phyloP scores from a whole-genome alignment of 495 filamentous ascomycete genomes.

The Xylaria curta region DNA sequence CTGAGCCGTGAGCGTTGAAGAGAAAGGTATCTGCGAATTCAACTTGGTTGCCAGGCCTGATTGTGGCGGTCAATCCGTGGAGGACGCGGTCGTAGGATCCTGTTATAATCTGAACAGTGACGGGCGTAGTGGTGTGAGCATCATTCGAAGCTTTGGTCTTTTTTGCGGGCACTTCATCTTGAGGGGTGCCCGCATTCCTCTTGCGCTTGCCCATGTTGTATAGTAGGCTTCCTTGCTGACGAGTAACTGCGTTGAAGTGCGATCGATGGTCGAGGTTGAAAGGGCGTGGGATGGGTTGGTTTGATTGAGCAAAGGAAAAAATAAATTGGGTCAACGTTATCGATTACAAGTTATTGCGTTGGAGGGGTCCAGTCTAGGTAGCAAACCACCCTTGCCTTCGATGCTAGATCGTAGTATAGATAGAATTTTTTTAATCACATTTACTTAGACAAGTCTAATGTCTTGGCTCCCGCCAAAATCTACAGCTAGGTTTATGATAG shows the following conservation, averaged over 20 bases:
- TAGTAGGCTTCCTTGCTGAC: neutral
- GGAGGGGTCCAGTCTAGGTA: neutral
- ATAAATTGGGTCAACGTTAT: conserved; percentile 39
- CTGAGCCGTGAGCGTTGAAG: conserved; percentile 88
- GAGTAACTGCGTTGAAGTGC: conserved; percentile 19
- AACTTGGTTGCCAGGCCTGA: conserved; percentile 57
- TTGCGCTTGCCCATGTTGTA: conserved; percentile 77
- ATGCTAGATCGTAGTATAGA: neutral
- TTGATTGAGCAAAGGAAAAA: conserved; percentile 26
- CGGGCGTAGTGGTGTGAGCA: conserved; percentile 38
- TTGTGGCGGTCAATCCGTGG: conserved; percentile 84
- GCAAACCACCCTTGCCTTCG: neutral
- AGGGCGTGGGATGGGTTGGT: neutral
- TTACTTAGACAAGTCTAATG: neutral
- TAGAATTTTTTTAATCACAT: neutral
- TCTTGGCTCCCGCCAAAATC: neutral
- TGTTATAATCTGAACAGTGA: conserved; percentile 84
- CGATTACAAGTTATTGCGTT: conserved; percentile 25
- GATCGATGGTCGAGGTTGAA: neutral
- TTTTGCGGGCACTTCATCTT: conserved; percentile 41
- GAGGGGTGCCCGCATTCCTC: conserved; percentile 54
- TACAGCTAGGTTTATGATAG: neutral
- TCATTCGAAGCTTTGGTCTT: conserved; percentile 49
- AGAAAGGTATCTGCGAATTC: conserved; percentile 93
- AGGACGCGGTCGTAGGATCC: conserved; percentile 95